Evolutionary conservation across 2,329 filamentous ascomycete species (phyloP).

Genomic region (Lachnellula willkommii): DNA sequence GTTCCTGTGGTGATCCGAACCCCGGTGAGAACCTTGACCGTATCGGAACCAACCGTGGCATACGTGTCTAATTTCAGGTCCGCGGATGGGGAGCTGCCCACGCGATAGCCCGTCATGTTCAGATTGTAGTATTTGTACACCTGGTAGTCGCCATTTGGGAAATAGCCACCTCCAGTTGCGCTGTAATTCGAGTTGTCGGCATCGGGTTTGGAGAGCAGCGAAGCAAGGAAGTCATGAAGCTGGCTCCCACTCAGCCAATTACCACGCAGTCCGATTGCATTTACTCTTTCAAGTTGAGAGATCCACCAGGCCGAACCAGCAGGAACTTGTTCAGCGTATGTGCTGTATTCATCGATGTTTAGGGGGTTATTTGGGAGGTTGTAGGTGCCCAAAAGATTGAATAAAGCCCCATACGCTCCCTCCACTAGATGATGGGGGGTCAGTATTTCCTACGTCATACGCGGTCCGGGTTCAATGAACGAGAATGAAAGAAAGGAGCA

Average conservation of each 20-base stretch:
- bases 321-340: slow-evolving; percentile 14
- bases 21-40: slow-evolving; percentile 19
- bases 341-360: slow-evolving; percentile 24
- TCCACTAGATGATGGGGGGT: slow-evolving; percentile 13
- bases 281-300: slow-evolving; percentile 19
- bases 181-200: slow-evolving; percentile 11
- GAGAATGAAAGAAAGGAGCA: too few relatives aligned
- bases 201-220: slow-evolving; percentile 19
- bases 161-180: slow-evolving; percentile 32
- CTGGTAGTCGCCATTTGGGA: slow-evolving; percentile 39
- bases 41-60: slow-evolving; percentile 17
- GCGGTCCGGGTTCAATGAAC: too few relatives aligned
- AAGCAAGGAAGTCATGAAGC: slow-evolving; percentile 23
- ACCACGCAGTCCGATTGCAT: slow-evolving; percentile 19
- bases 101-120: slow-evolving; percentile 39
- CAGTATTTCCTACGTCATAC: too few relatives aligned
- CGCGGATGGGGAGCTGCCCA: slow-evolving; percentile 32
- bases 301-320: slow-evolving; percentile 21
- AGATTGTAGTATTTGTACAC: slow-evolving; percentile 44
- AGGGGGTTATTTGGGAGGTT: slow-evolving; percentile 14
- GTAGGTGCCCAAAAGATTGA: slow-evolving; percentile 24
- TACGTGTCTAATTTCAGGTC: slow-evolving; percentile 20
- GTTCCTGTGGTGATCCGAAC: slow-evolving; percentile 16
- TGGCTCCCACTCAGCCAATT: slow-evolving; percentile 19
- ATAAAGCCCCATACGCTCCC: slow-evolving; percentile 26